phyloP scores from a whole-genome alignment of 352 stramenopile genomes.

The Globisporangium megalacanthum region DNA sequence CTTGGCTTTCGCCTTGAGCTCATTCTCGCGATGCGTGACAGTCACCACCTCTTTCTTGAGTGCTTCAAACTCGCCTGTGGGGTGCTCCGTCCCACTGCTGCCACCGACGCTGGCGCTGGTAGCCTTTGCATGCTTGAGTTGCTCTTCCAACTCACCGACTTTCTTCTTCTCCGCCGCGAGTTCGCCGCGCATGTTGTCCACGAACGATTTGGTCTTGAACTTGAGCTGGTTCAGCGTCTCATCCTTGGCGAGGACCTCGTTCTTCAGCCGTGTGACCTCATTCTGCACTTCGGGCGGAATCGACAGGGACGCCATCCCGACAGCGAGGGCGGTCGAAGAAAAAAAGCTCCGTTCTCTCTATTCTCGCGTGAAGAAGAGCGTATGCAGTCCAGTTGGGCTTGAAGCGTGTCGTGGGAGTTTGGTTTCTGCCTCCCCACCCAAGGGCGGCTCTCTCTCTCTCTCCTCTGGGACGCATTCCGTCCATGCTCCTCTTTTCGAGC shows the following conservation, averaged over 20 bases:
- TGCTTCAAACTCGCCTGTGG: slow-evolving; percentile 23
- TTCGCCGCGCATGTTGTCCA: slow-evolving; percentile 70
- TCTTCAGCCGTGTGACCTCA: slow-evolving; percentile 48
- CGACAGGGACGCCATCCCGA: slow-evolving; percentile 1
- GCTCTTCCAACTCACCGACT: slow-evolving; percentile 44
- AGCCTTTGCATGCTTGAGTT: slow-evolving; percentile 27
- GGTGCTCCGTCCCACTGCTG: neutral
- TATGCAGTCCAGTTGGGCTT: too few relatives aligned
- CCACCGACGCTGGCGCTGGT: slow-evolving; percentile 4
- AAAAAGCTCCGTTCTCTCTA: neutral
- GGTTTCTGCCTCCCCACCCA: too few relatives aligned
- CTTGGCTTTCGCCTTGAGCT: slow-evolving; percentile 67
- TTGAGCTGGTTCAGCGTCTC: slow-evolving; percentile 80
- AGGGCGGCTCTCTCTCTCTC: too few relatives aligned
- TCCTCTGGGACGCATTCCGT: too few relatives aligned
- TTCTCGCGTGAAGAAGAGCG: too few relatives aligned
- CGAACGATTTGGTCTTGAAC: slow-evolving; percentile 80
- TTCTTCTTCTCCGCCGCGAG: slow-evolving; percentile 63
- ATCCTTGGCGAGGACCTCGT: slow-evolving; percentile 64
- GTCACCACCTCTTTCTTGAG: slow-evolving; percentile 42
- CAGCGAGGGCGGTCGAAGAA: neutral
- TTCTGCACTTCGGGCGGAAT: slow-evolving; percentile 24
- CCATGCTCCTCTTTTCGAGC: too few relatives aligned
- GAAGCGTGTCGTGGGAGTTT: too few relatives aligned
- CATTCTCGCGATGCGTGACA: slow-evolving; percentile 42